Base-by-base conservation (phyloP, 305 asterid genomes). In the Fraxinus floribunda region DNA sequence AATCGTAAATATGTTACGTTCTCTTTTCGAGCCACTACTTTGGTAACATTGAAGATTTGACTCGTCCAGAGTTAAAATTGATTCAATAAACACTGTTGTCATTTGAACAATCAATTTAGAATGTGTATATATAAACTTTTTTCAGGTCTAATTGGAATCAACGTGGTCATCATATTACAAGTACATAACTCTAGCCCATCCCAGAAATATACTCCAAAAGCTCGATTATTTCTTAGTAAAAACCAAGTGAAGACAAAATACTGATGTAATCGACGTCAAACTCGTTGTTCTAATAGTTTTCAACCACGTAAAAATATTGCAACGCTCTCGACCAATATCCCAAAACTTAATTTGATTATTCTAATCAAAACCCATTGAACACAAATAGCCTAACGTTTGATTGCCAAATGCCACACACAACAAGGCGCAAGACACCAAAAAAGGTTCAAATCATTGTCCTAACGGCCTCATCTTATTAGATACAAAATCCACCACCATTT, bases 361-460 rank as follows among this genome's bases (percentile, higher is more conserved):
- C 78, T 84, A 77, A 83, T 78, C 79, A 78, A 7, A 49, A 89
- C 78, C 78, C 85, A 85, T 11, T 85, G 91, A 83, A 83, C 84
- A 10, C 29, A 81, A 83, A 79, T 78, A 83, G 86, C 84, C 78
- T 82, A 83, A 88, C 91, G 91, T 88, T 85, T 89, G 78, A 66
- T 62, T 55, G 80, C 22, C 83, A 77, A 32, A 75, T 57, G 88
- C 91, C 91, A 82, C 90, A 88, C 85, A 86, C 26, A 52, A 68
- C 41, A 75, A 5, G 35, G 52, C 89, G 84, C 86, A 84, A 84
- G 32, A 85, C 18, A 86, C 87, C 91, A 87, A 86, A 83, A 86
- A 83, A 70, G 62, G 77, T 86, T 64, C 36, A 86, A 86, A 88
- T 88, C 88, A 88, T 85, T 85, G 86, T 82, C 72, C 80, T 29